Conservation (phyloP, 441 rosid species). For the Biscutella auriculata region DNA sequence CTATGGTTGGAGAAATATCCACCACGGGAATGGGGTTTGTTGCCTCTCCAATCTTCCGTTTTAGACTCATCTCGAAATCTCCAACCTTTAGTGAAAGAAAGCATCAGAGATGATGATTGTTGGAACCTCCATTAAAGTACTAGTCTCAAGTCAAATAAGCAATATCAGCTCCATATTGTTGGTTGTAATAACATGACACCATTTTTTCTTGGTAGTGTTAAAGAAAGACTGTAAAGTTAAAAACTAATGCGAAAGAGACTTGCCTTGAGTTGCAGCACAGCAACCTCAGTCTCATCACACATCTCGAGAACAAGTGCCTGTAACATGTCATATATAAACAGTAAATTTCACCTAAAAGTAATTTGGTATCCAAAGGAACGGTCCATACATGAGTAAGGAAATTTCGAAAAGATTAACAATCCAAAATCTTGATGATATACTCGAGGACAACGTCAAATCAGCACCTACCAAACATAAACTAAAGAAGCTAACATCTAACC, state of each 20-base stretch:
- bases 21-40: conserved; percentile 31
- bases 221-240: background rate
- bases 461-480: background rate
- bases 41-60: conserved; percentile 44
- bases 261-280: conserved; percentile 88
- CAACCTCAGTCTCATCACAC: conserved; percentile 87
- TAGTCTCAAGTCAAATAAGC: background rate
- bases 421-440: background rate
- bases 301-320: conserved; percentile 76
- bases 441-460: background rate
- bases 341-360: background rate
- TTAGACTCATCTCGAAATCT: conserved; percentile 83
- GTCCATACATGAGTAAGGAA: background rate
- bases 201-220: background rate
- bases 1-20: conserved; percentile 47
- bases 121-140: background rate
- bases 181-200: background rate
- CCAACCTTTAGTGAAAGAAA: conserved; percentile 43
- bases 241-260: conserved; percentile 3
- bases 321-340: conserved; percentile 11
- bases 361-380: background rate
- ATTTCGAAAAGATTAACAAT: background rate
- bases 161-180: background rate
- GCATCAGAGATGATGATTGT: background rate
- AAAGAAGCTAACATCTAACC: conserved; percentile 5